Evolutionary conservation across 1,139 yeast species (phyloP), one percentile per base, ranked within the genome.

Genomic region (Candida freyschussii): DNA sequence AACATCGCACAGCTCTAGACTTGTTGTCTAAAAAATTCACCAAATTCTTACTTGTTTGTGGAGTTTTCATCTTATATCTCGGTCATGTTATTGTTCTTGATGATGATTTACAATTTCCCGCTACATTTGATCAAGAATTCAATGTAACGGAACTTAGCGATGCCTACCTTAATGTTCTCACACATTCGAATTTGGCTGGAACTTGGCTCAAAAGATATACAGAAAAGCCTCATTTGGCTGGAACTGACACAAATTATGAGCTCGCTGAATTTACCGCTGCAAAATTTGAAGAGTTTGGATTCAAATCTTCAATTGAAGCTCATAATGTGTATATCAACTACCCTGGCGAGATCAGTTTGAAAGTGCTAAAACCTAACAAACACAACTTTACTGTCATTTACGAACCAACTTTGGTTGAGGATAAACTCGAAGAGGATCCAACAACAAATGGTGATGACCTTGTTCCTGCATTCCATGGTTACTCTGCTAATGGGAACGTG

Each of bases 321-420:
- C 79, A 75, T 47, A 76, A 78, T 33, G 68, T 76, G 7, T 77
- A 68, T 44, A 59, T 79, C 37, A 77, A 80, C 48, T 75, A 72
- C 43, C 91, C 89, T 5, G 30, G 31, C 20, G 58, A 67, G 6
- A 74, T 69, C 16, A 74, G 74, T 46, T 63, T 80, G 41, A 60
- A 59, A 19, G 54, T 78, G 25, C 43, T 74, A 18, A 50, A 63
- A 29, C 39, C 41, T 5, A 34, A 41, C 3, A 41, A 36, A 15
- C 25, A 36, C 17, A 37, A 40, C 13, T 30, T 56, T 10, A 50
- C 61, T 13, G 58, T 72, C 10, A 57, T 71, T 26, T 84, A 75
- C 55, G 63, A 66, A 39, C 87, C 95, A 5, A 66, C 78, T 2
- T 65, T 85, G 42, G 64, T 66, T 43, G 96, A 86, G 57, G 95